phyloP scores from a whole-genome alignment of 768 basidiomycete genomes.

The Cyclocybe aegerita region DNA sequence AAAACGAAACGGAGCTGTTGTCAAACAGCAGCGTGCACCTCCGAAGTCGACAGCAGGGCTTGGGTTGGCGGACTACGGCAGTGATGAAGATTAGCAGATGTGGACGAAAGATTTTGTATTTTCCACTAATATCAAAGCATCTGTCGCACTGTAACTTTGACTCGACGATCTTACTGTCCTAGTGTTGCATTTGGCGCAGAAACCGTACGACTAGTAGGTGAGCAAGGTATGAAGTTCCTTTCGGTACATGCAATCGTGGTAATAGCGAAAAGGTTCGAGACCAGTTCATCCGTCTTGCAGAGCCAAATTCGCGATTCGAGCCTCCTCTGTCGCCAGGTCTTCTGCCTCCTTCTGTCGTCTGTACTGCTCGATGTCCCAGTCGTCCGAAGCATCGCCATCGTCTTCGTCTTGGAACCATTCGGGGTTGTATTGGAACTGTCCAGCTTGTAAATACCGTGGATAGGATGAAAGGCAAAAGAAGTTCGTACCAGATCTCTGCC shows the following conservation, averaged over 20 bases:
- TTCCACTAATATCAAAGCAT: neutral
- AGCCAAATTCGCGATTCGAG: conserved; percentile 47
- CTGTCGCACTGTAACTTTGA: no score
- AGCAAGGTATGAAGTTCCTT: no score
- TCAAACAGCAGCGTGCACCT: conserved; percentile 24
- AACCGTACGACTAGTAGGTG: no score
- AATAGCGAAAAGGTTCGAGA: neutral
- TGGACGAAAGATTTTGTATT: conserved; percentile 1
- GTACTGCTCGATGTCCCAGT: conserved; percentile 63
- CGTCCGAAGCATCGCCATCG: conserved; percentile 46
- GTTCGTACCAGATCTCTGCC: conserved; percentile 85
- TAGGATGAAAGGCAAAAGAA: neutral
- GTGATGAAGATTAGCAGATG: conserved; percentile 55
- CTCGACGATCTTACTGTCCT: no score
- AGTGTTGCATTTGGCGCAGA: no score
- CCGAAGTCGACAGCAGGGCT: conserved; percentile 44
- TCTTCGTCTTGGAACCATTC: conserved; percentile 89
- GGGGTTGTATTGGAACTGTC: conserved; percentile 91
- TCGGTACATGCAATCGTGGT: no score
- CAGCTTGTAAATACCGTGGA: neutral
- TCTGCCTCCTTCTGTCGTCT: conserved; percentile 62
- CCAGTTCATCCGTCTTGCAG: conserved; percentile 26
- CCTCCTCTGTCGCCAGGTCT: conserved; percentile 52
- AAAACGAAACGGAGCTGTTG: conserved; percentile 53
- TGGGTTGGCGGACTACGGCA: conserved; percentile 76